phyloP scores from a whole-genome alignment of 2,329 filamentous ascomycete species.

The Fusarium nodosum region DNA sequence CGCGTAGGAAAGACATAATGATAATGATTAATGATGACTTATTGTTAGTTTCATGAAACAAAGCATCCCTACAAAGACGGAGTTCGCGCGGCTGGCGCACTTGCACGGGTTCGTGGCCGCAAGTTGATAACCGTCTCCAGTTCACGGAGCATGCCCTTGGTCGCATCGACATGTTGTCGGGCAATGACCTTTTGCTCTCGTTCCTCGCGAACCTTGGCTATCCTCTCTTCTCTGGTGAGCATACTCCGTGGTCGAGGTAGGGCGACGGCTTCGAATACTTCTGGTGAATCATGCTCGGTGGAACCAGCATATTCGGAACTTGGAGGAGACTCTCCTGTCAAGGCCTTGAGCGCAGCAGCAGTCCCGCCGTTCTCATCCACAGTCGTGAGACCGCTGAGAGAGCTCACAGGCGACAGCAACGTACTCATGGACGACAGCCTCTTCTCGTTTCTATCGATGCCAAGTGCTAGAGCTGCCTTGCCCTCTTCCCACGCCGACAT shows the following conservation, averaged over 20 bases:
- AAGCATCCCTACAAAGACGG: slow-evolving; percentile 59
- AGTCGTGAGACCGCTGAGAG: slow-evolving; percentile 76
- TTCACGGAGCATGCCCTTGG: slow-evolving; percentile 90
- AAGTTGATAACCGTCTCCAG: slow-evolving; percentile 87
- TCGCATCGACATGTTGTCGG: slow-evolving; percentile 83
- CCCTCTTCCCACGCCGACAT: slow-evolving; percentile 90
- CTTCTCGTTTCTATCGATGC: slow-evolving; percentile 85
- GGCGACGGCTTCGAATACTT: slow-evolving; percentile 93
- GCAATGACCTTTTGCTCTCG: slow-evolving; percentile 78
- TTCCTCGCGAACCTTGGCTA: slow-evolving; percentile 89
- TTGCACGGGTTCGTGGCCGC: slow-evolving; percentile 58
- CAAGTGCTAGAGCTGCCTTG: slow-evolving; percentile 83
- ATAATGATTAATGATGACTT: slow-evolving; percentile 25
- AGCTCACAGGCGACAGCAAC: slow-evolving; percentile 70
- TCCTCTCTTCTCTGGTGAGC: slow-evolving; percentile 87
- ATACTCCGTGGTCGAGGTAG: slow-evolving; percentile 76
- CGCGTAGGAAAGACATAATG: slow-evolving; percentile 13
- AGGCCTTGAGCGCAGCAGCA: slow-evolving; percentile 76
- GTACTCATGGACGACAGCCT: slow-evolving; percentile 73
- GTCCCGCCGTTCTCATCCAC: slow-evolving; percentile 65
- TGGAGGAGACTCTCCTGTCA: slow-evolving; percentile 77
- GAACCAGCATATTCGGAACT: slow-evolving; percentile 66
- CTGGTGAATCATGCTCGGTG: slow-evolving; percentile 75
- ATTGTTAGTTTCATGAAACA: slow-evolving; percentile 20
- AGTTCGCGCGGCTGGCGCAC: slow-evolving; percentile 56